These are phyloP conservation scores for Geotrichum australiense DNA, from an alignment of 1,139 yeast species.

Conservation along the genomic window DNA sequence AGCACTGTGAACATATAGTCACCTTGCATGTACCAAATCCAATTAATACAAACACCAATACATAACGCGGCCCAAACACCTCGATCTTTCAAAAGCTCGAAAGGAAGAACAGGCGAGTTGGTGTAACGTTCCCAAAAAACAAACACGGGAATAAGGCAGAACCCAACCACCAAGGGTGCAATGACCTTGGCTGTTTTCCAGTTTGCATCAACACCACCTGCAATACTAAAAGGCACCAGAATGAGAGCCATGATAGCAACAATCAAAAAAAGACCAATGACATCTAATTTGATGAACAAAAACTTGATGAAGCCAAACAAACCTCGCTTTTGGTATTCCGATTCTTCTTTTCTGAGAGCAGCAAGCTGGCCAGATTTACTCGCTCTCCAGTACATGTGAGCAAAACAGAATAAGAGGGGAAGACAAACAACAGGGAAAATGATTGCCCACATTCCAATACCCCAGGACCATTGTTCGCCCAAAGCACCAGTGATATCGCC, in stretches of 20 bases:
- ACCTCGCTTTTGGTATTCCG: slow-evolving; percentile 30
- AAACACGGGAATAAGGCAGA: slow-evolving; percentile 48
- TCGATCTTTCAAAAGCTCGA: slow-evolving; percentile 50
- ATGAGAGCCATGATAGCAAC: slow-evolving; percentile 49
- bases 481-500: slow-evolving; percentile 47
- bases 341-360: slow-evolving; percentile 28
- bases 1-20: slow-evolving; percentile 61
- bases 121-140: slow-evolving; percentile 51
- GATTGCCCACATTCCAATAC: slow-evolving; percentile 76
- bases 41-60: slow-evolving; percentile 49
- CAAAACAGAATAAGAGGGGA: slow-evolving; percentile 49
- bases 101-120: slow-evolving; percentile 53
- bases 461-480: slow-evolving; percentile 55
- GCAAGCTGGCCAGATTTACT: slow-evolving; percentile 43
- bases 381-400: slow-evolving; percentile 54
- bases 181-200: slow-evolving; percentile 55
- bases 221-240: slow-evolving; percentile 45
- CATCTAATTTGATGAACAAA: slow-evolving; percentile 46
- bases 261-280: slow-evolving; percentile 46
- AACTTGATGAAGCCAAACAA: slow-evolving; percentile 28
- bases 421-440: slow-evolving; percentile 58
- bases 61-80: slow-evolving; percentile 59
- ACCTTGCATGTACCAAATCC: slow-evolving; percentile 62
- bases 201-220: slow-evolving; percentile 47
- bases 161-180: slow-evolving; percentile 61